phyloP scores from a whole-genome alignment of 768 basidiomycete species.

The Suillus clintonianus region DNA sequence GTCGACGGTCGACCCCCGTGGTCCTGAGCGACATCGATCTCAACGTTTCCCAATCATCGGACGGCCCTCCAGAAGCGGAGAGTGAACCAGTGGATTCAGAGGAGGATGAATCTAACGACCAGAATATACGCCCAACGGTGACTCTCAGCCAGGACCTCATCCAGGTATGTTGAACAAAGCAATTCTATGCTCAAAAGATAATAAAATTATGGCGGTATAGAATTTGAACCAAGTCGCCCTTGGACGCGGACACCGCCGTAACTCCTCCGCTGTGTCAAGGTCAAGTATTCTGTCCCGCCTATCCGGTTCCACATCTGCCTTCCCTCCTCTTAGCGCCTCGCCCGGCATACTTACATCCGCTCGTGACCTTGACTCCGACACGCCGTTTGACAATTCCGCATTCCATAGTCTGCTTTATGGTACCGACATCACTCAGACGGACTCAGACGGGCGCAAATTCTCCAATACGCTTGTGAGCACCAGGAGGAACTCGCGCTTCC shows the following conservation, averaged over 20 bases:
- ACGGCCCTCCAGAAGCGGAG: constrained; percentile 12
- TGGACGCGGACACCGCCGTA: constrained; percentile 18
- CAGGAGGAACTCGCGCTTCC: constrained; percentile 17
- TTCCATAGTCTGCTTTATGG: constrained; percentile 11
- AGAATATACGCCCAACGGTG: constrained; percentile 10
- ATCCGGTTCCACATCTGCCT: constrained; percentile 18
- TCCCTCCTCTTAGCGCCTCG: constrained; percentile 5
- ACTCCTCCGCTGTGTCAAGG: constrained; percentile 22
- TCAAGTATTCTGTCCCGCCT: constrained; percentile 23
- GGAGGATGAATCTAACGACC: constrained; percentile 4
- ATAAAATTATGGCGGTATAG: constrained; percentile 14
- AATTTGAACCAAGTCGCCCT: constrained; percentile 20
- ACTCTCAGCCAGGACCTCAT: constrained; percentile 30
- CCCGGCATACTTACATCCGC: neutral
- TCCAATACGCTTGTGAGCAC: neutral
- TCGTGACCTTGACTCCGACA: constrained; percentile 7
- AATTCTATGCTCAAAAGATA: neutral
- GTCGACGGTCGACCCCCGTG: constrained; percentile 21
- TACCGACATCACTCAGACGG: neutral
- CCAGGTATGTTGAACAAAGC: constrained; percentile 22
- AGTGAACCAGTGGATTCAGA: constrained; percentile 15
- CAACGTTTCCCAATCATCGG: constrained; percentile 21
- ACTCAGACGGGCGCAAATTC: constrained; percentile 11
- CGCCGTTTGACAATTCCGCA: constrained; percentile 23
- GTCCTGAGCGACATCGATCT: constrained; percentile 28